phyloP scores from a whole-genome alignment of 1,284 basidiomycete species.

The Puccinia triticina region DNA sequence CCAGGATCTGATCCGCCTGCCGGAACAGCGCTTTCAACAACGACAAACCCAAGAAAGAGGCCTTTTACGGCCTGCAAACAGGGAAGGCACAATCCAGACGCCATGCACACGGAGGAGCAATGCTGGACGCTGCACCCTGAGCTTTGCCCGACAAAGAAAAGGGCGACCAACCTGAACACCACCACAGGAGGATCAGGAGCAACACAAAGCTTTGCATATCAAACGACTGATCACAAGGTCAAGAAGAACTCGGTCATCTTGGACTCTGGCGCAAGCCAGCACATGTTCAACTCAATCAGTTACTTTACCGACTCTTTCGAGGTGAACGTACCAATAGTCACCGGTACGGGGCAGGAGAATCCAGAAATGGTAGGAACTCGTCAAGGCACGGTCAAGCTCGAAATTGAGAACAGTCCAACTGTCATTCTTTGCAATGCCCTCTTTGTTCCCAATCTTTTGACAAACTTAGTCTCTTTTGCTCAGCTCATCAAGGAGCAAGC shows the following conservation, averaged over 20 bases:
- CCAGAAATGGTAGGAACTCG: neutral
- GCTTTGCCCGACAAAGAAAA: no score
- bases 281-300: conserved; percentile 9
- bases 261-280: conserved; percentile 9
- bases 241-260: neutral
- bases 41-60: no score
- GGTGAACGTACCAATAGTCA: neutral
- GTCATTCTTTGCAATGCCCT: neutral
- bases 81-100: no score
- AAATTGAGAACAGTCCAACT: neutral
- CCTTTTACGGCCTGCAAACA: no score
- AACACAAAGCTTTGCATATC: no score
- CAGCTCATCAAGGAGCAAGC: neutral
- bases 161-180: no score
- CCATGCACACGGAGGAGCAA: no score
- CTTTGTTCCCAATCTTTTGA: neutral
- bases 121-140: no score
- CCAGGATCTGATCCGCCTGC: no score
- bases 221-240: no score
- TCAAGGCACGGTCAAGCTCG: neutral
- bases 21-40: no score
- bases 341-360: neutral
- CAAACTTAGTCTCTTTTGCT: neutral
- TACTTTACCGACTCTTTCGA: neutral
- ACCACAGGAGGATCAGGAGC: no score